Percentiles rank a stretch among this genome's conserved stretches.
Evolutionary conservation across 116 monocot species (phyloP).

Genomic region (Iris pallida): DNA sequence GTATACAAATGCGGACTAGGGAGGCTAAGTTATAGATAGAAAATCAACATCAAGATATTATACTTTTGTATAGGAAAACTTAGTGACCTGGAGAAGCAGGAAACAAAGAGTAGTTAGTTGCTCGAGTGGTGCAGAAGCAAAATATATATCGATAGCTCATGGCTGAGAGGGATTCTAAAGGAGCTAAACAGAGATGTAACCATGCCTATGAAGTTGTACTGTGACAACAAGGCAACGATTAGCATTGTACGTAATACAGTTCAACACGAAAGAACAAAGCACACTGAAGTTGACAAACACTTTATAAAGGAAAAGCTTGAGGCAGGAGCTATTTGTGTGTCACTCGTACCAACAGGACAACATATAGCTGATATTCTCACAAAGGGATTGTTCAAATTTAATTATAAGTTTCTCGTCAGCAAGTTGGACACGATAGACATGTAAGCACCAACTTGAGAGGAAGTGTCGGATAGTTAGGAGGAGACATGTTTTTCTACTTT

Average conservation of each 20-base stretch:
- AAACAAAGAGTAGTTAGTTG: not conserved
- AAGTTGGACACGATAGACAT: not conserved
- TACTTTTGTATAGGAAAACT: not conserved
- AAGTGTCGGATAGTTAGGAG: not conserved
- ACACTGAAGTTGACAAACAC: not conserved
- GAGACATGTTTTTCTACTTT: too few relatives aligned
- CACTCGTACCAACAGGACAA: not conserved
- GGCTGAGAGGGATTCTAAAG: not conserved
- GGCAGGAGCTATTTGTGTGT: not conserved
- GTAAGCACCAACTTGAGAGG: not conserved
- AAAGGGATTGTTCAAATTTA: not conserved
- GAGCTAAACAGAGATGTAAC: not conserved
- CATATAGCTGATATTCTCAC: not conserved
- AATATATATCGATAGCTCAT: not conserved
- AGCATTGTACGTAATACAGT: not conserved
- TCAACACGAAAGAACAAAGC: not conserved
- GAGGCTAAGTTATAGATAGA: not conserved
- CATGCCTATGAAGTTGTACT: not conserved
- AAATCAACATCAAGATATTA: too few relatives aligned
- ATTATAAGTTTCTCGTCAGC: not conserved
- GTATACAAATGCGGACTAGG: not conserved
- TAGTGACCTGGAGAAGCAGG: not conserved
- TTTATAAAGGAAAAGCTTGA: not conserved
- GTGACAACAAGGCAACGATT: not conserved
- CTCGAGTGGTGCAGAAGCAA: not conserved